Base-by-base conservation (phyloP, 257 asterid species). In the Solanum paucissectum region DNA sequence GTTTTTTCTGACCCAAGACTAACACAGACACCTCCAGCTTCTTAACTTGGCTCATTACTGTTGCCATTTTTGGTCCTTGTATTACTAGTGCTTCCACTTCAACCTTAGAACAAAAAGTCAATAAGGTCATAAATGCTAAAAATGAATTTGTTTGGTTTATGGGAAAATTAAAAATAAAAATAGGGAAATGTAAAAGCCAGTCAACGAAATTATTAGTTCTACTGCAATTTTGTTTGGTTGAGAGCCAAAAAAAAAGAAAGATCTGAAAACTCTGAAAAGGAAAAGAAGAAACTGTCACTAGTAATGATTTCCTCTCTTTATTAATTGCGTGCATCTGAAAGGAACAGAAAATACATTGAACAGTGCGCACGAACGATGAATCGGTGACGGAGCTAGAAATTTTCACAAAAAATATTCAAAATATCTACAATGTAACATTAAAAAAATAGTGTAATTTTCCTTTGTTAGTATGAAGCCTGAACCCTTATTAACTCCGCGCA, bases 21-120 rank as follows among this genome's bases (percentile, higher is more conserved):
- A 96, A 92, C 73, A 96, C 99, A 90, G 98, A 94, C 13, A 96
- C 98, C 88, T 95, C 98, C 12, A 95, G 98, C 92, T 94, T 96
- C 94, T 94, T 94, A 64, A 96, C 99, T 83, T 96, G 99, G 93
- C 94, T 94, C 92, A 93, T 91, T 18, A 95, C 94, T 9, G 98
- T 95, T n/a, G 89, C 95, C 94, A 95, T 87, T 86, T 90, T 94
- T 87, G 97, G 97, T 16, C 99, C 99, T 92, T 94, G 94, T 42
- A 96, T 90, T 27, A 95, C 98, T 16, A 96, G 88, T 89, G 98
- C 98, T 89, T 96, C 99, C 58, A 96, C 97, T 87, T 96, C 98
- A 88, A 95, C 99, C 99, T 84, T 25, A 11, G 9, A 8, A 6
- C 38, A 29, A 9, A 27, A 16, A 42, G 37, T 46, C 40, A 81